Conservation (phyloP, 352 stramenopile genomes). For the Globisporangium alternatum region DNA sequence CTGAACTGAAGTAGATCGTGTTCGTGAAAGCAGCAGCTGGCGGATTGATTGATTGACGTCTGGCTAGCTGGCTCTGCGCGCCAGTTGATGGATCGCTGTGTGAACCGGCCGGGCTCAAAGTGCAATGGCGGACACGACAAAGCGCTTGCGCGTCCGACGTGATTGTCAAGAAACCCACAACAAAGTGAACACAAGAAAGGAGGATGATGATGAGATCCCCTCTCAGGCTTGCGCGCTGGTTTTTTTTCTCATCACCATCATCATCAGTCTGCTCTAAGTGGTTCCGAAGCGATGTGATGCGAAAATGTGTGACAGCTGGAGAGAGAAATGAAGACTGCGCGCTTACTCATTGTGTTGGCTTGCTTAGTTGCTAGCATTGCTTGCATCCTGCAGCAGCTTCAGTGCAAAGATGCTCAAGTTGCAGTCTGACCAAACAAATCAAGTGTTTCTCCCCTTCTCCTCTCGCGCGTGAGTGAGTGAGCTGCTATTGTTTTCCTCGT, state of each 20-base stretch:
- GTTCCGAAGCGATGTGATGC: background rate
- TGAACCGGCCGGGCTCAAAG: background rate
- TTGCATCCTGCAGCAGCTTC: background rate
- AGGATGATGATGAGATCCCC: background rate
- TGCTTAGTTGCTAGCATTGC: background rate
- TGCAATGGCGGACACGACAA: background rate
- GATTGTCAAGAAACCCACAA: background rate
- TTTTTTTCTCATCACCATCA: slow-evolving; percentile 1
- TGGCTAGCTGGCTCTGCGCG: background rate
- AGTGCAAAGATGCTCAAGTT: background rate
- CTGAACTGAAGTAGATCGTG: background rate
- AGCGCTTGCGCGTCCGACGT: background rate
- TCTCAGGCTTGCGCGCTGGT: background rate
- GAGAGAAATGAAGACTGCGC: too few species aligned
- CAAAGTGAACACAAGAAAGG: background rate
- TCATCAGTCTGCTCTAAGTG: too few species aligned
- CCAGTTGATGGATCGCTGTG: background rate
- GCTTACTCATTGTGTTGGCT: background rate
- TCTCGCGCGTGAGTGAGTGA: background rate
- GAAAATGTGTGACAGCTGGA: slow-evolving; percentile 7
- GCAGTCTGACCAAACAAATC: background rate
- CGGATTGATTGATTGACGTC: background rate
- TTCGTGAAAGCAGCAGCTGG: background rate
- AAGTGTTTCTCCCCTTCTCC: slow-evolving; percentile 7
- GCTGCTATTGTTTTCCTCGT: background rate